Evolutionary conservation across 345 rosid species (phyloP).

Genomic region (Hibiscus tridactylites): DNA sequence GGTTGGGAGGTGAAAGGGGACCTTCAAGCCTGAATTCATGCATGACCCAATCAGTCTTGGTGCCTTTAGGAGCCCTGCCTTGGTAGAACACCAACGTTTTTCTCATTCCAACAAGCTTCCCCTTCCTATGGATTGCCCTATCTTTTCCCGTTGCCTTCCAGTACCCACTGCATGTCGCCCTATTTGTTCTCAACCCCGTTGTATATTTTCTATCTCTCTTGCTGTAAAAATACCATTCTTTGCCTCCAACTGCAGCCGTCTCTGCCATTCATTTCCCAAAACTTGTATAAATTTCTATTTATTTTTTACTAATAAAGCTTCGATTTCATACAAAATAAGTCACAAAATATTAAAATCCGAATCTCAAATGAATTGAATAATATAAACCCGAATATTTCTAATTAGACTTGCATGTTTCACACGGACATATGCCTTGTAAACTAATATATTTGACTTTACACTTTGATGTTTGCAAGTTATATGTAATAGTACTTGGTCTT

Average conservation of each 20-base stretch:
- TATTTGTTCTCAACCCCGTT: slow-evolving; percentile 73
- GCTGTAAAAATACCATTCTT: slow-evolving; percentile 86
- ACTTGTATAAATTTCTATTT: too few species aligned
- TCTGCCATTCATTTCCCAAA: slow-evolving; percentile 23
- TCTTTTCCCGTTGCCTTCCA: slow-evolving; percentile 99
- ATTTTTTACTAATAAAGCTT: too few species aligned
- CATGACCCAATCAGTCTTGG: slow-evolving; percentile 85
- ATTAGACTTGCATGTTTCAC: background rate
- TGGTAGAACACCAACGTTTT: slow-evolving; percentile 86
- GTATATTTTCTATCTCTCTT: slow-evolving; percentile 80
- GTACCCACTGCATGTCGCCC: slow-evolving; percentile 83
- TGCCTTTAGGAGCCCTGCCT: slow-evolving; percentile 93
- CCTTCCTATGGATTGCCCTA: slow-evolving; percentile 37
- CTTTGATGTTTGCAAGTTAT: background rate
- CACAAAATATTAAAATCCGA: too few species aligned
- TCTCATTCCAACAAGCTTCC: slow-evolving; percentile 77
- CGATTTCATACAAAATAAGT: too few species aligned
- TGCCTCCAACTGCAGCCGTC: slow-evolving; percentile 75
- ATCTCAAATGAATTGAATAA: too few species aligned
- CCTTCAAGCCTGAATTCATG: slow-evolving; percentile 81
- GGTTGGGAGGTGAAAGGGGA: slow-evolving; percentile 27
- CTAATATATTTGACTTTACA: background rate
- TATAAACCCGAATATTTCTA: background rate
- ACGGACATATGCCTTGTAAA: background rate
- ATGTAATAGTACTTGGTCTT: background rate